Evolutionary conservation across 2,329 filamentous ascomycete genomes (phyloP).

Genomic region (Cephalotrichum gorgonifer): DNA sequence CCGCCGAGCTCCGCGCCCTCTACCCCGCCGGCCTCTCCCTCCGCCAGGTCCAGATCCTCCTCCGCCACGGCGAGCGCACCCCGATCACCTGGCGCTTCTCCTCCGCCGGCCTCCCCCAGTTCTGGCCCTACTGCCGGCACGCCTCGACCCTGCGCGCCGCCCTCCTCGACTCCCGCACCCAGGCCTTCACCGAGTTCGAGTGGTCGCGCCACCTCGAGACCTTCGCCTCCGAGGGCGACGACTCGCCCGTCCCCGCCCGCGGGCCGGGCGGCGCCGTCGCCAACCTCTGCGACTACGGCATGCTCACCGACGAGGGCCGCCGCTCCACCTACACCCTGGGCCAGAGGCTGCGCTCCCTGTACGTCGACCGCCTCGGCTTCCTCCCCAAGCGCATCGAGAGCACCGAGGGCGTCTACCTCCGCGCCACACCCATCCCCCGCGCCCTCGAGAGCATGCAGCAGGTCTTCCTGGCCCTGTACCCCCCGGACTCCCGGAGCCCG

Average conservation of each 20-base stretch:
- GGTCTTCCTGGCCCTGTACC: conserved; percentile 66
- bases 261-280: conserved; percentile 65
- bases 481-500: conserved; percentile 31
- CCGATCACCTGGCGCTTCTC: conserved; percentile 83
- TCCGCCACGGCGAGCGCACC: conserved; percentile 72
- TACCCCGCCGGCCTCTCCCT: conserved; percentile 76
- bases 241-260: conserved; percentile 58
- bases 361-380: conserved; percentile 65
- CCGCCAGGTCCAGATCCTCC: conserved; percentile 79
- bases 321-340: conserved; percentile 63
- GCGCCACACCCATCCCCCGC: conserved; percentile 63
- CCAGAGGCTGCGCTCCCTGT: conserved; percentile 56
- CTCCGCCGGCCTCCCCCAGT: conserved; percentile 56
- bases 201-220: conserved; percentile 73
- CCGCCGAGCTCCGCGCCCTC: conserved; percentile 67
- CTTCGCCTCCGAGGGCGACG: conserved; percentile 60
- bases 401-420: conserved; percentile 56
- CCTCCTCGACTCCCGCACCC: conserved; percentile 27
- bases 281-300: conserved; percentile 67
- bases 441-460: conserved; percentile 72
- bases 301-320: conserved; percentile 66
- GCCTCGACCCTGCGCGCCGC: conserved; percentile 56
- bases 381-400: conserved; percentile 46
- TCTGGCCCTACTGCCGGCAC: conserved; percentile 86
- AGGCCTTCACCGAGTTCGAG: conserved; percentile 34